Evolutionary conservation across 192 early-diverging fungal species (phyloP).

Genomic region (Coemansia brasiliensis): DNA sequence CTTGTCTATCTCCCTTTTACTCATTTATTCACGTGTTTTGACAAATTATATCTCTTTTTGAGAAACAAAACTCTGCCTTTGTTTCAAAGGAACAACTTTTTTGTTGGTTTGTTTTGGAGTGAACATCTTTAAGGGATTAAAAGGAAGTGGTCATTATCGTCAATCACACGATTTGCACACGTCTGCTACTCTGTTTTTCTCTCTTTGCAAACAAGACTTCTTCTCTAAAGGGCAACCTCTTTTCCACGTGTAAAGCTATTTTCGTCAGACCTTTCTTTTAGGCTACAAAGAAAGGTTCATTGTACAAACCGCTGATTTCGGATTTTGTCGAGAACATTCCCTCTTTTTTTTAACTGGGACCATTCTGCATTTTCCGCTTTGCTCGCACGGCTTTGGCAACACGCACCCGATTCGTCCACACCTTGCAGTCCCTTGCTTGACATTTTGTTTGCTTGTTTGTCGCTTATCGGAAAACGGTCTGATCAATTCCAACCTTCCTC

Average conservation of each 20-base stretch:
- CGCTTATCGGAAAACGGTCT: constrained; percentile 11
- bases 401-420: constrained; percentile 9
- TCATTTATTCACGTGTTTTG: background rate
- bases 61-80: background rate
- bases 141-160: background rate
- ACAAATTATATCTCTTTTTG: too few species aligned
- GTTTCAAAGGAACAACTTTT: background rate
- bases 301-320: constrained; percentile 7
- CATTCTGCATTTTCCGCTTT: constrained; percentile 2
- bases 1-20: background rate
- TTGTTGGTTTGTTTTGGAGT: background rate
- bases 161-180: constrained; percentile 11
- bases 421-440: constrained; percentile 16
- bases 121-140: too few species aligned
- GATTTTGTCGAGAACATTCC: background rate
- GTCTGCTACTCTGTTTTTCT: constrained; percentile 10
- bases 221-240: background rate
- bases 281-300: constrained; percentile 14
- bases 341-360: background rate
- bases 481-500: constrained; percentile 1
- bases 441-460: constrained; percentile 11
- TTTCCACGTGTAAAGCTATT: constrained; percentile 6
- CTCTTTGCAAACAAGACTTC: constrained; percentile 2
- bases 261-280: background rate
- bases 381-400: constrained; percentile 11